A percentile compares a stretch with the other conserved stretches of the same genome.
phyloP scores from a whole-genome alignment of 2,329 filamentous ascomycete genomes.

The Sphaceloma murrayae region DNA sequence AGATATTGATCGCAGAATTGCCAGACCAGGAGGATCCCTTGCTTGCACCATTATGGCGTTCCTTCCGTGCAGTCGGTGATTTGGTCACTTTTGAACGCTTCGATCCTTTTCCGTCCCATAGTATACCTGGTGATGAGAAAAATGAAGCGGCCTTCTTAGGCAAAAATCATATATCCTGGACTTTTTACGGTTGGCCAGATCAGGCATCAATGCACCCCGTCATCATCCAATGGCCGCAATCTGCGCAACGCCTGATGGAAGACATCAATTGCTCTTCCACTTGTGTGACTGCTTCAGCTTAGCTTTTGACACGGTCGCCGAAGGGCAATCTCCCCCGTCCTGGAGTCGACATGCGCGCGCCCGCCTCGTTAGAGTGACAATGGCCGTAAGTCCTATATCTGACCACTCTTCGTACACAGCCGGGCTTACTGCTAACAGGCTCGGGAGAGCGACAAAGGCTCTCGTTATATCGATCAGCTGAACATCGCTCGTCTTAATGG shows the following conservation, averaged over 20 bases:
- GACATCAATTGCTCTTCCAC: neutral
- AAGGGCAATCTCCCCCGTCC: neutral
- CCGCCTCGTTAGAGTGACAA: neutral
- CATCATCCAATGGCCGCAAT: slow-evolving; percentile 5
- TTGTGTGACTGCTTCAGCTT: slow-evolving; percentile 3
- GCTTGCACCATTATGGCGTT: slow-evolving; percentile 1
- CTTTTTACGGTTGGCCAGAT: slow-evolving; percentile 13
- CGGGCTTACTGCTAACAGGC: slow-evolving; percentile 25
- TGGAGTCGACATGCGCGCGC: slow-evolving; percentile 1
- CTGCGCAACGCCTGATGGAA: neutral
- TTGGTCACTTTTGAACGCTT: no score
- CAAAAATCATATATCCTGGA: neutral
- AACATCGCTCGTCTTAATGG: slow-evolving; percentile 81
- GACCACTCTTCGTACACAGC: neutral
- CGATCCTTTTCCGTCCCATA: no score
- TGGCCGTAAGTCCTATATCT: slow-evolving; percentile 9
- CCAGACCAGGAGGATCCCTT: slow-evolving; percentile 8
- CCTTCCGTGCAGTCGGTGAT: neutral
- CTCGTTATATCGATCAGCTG: slow-evolving; percentile 70
- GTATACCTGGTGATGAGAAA: no score
- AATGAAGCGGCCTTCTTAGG: no score
- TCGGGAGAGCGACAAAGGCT: slow-evolving; percentile 61
- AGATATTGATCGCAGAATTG: slow-evolving; percentile 53
- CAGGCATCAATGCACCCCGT: neutral
- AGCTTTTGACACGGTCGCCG: neutral